Evolutionary conservation across 768 basidiomycete genomes (phyloP).

Genomic region (Suillus brevipes): DNA sequence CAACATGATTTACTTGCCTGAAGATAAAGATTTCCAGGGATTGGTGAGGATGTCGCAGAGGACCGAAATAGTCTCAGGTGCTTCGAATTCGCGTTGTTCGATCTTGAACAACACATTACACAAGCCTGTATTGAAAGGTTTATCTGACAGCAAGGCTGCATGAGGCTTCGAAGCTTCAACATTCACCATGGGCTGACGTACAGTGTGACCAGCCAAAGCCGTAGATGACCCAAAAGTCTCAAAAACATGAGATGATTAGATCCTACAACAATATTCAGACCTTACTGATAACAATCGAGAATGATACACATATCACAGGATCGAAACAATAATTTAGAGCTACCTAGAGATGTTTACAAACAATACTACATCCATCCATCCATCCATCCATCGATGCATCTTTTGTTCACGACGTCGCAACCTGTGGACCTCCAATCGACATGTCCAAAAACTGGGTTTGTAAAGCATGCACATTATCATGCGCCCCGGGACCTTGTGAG

Average conservation of each 20-base stretch:
- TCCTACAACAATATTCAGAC: not conserved
- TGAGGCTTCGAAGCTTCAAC: not conserved
- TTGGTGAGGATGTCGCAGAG: not conserved
- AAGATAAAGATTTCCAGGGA: not conserved
- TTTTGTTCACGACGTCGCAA: conserved; percentile 4
- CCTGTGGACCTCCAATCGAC: conserved; percentile 21
- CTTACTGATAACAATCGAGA: not conserved
- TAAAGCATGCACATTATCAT: conserved; percentile 21
- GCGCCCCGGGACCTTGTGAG: not conserved
- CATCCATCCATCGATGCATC: not conserved
- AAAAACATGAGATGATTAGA: not conserved
- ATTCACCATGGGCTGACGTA: not conserved
- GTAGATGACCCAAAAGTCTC: not conserved
- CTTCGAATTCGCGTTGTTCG: not conserved
- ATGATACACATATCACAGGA: not conserved
- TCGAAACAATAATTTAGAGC: not conserved
- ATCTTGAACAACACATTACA: not conserved
- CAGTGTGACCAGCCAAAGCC: no score
- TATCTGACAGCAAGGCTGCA: not conserved
- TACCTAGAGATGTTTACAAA: not conserved
- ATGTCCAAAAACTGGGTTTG: conserved; percentile 35
- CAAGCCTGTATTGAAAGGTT: not conserved
- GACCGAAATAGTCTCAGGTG: not conserved
- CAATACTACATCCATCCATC: not conserved
- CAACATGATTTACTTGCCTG: not conserved